These are phyloP conservation scores for Botrytis cinerea DNA, from an alignment of 2,329 filamentous ascomycete species.

Conservation along the genomic window DNA sequence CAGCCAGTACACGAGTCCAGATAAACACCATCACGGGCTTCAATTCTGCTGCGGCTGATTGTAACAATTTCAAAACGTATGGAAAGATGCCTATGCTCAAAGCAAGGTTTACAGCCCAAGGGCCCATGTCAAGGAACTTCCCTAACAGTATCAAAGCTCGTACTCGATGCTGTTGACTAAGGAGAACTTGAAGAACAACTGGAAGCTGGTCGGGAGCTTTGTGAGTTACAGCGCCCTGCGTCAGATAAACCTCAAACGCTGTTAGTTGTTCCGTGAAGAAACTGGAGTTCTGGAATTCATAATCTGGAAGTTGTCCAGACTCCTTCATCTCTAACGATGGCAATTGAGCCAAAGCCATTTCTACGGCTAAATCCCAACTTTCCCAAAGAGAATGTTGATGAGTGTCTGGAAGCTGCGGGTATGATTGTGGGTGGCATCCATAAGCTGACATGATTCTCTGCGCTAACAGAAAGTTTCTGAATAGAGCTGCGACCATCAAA, in stretches of 20 bases:
- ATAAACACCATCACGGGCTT: constrained; percentile 99
- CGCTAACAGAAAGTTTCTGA: constrained; percentile 91
- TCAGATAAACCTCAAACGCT: constrained; percentile 94
- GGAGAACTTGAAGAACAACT: constrained; percentile 90
- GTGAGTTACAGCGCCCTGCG: constrained; percentile 77
- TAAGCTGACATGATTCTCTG: constrained; percentile 97
- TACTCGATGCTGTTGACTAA: constrained; percentile 93
- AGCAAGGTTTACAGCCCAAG: constrained; percentile 98
- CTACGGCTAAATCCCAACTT: constrained; percentile 96
- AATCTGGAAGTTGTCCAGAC: constrained; percentile 62
- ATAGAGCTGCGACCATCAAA: constrained; percentile 97
- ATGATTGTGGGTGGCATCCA: constrained; percentile 91
- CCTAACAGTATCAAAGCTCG: constrained; percentile 88
- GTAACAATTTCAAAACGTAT: constrained; percentile 94
- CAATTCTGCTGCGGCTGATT: constrained; percentile 90
- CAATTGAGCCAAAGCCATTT: constrained; percentile 89
- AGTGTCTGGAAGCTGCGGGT: constrained; percentile 88
- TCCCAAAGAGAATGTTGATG: constrained; percentile 95
- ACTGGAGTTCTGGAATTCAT: constrained; percentile 90
- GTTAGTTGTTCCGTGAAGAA: constrained; percentile 98
- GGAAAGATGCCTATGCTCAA: constrained; percentile 98
- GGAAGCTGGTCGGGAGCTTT: constrained; percentile 92
- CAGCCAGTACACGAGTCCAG: constrained; percentile 93
- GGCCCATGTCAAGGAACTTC: constrained; percentile 90
- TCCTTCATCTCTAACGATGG: constrained; percentile 81